Evolutionary conservation across 495 filamentous ascomycete genomes (phyloP).

Genomic region (Coniosporium apollinis): DNA sequence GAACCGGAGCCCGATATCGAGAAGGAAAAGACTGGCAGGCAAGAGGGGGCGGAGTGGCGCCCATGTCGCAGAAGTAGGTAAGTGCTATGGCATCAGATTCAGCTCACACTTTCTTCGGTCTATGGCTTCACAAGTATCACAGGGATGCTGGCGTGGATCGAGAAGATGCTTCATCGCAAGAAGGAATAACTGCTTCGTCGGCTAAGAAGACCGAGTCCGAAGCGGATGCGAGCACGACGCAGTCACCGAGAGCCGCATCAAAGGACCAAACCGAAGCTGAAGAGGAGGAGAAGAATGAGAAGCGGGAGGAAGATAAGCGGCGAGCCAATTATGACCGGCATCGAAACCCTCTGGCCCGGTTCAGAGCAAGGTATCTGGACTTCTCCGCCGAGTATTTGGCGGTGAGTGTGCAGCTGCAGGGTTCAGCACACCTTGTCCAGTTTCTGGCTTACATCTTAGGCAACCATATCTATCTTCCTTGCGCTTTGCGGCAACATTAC

Average conservation of each 20-base stretch:
- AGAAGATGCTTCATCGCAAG: not conserved
- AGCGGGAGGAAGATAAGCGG: not conserved
- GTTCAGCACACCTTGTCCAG: too few species aligned
- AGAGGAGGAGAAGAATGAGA: not conserved
- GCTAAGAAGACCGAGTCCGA: not conserved
- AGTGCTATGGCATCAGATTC: too few species aligned
- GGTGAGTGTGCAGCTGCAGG: too few species aligned
- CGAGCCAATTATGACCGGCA: not conserved
- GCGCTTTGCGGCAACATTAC: not conserved
- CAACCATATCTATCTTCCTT: not conserved
- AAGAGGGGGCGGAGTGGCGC: not conserved
- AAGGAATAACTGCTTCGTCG: not conserved
- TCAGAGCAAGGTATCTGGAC: not conserved
- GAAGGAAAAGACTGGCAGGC: not conserved
- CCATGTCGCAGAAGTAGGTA: not conserved
- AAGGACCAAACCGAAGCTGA: not conserved
- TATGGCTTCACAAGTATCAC: too few species aligned
- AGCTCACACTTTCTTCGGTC: too few species aligned
- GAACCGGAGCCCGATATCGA: not conserved
- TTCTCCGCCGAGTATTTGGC: not conserved
- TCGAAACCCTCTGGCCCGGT: not conserved
- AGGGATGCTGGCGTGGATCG: not conserved
- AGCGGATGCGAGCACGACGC: too few species aligned
- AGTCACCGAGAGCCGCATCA: not conserved
- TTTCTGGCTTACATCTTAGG: too few species aligned